Evolutionary conservation across 179 eudicot genomes (phyloP), one percentile per base, ranked within the genome.

Genomic region (Beta macrorhiza): DNA sequence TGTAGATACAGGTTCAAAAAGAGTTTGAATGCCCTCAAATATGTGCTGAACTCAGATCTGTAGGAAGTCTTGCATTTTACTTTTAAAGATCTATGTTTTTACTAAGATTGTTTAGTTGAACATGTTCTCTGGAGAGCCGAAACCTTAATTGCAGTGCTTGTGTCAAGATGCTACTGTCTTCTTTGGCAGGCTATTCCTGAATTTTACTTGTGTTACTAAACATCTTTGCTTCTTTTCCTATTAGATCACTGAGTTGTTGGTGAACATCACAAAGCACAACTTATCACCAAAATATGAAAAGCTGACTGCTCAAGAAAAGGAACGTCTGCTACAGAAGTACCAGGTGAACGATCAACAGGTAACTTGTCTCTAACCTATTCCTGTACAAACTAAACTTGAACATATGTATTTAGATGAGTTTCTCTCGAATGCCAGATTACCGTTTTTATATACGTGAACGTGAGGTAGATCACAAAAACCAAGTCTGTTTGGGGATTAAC

Each of bases 211-310:
- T 25, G 5, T 55, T 13, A 0, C 69, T 63, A 10, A 76, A 63
- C 72, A 22, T 77, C 17, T 47, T 63, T 13, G 42, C 5, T 22
- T 47, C 17, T 77, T 29, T 64, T 53, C 6, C 25, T 67, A 19
- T 9, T 80, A 89, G 91, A 87, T 87, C 63, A 79, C 87, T 73
- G 91, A 87, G 5, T 84, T 89, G 86, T 49, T 89, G 57, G 86
- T 81, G 45, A 89, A 87, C 73, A 82, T 89, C 73, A 87, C 87
- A 70, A 89, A 82, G 82, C 91, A 89, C 75, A 57, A 56, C 59
- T 8, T 84, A 22, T 1, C 10, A 76, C 89, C 89, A 75, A 89
- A 84, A 67, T 45, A 67, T 80, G 86, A 84, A 63, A 62, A 85
- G 19, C 84, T 89, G 78, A 80, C 82, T 68, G 11, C 51, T 68